phyloP scores from a whole-genome alignment of 371 early-diverging fungal genomes.

The Actinomucor elegans region DNA sequence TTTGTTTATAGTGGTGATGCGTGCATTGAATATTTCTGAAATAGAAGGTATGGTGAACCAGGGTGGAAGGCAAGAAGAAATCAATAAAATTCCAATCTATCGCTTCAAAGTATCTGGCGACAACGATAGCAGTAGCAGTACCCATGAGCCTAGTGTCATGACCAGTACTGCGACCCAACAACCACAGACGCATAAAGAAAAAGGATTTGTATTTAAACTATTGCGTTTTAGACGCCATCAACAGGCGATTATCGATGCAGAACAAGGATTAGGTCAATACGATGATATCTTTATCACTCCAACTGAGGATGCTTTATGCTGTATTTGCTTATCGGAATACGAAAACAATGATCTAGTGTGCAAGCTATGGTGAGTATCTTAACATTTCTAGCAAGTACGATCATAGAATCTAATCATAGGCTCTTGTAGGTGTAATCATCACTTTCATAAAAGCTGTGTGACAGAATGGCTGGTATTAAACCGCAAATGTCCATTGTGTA shows the following conservation, averaged over 20 bases:
- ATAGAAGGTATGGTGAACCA: not conserved
- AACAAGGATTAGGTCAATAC: constrained; percentile 8
- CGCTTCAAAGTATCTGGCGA: constrained; percentile 20
- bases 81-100: constrained; percentile 42
- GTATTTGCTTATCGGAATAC: constrained; percentile 63
- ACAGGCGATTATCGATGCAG: not conserved
- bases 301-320: constrained; percentile 51
- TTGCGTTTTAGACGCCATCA: constrained; percentile 1
- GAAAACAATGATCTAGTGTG: constrained; percentile 61
- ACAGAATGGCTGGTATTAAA: constrained; percentile 38
- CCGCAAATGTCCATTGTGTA: constrained; percentile 38
- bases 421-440: constrained; percentile 45
- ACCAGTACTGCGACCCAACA: not conserved
- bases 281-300: constrained; percentile 24
- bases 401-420: too few species aligned
- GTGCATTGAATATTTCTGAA: constrained; percentile 5
- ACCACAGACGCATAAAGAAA: not conserved
- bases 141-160: too few species aligned
- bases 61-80: not conserved
- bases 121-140: too few species aligned
- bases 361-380: constrained; percentile 46
- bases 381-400: too few species aligned
- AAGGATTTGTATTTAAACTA: constrained; percentile 13
- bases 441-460: constrained; percentile 36
- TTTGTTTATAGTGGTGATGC: constrained; percentile 3